phyloP scores from a whole-genome alignment of 2,329 filamentous ascomycete genomes.

The Pyrenophora seminiperda region DNA sequence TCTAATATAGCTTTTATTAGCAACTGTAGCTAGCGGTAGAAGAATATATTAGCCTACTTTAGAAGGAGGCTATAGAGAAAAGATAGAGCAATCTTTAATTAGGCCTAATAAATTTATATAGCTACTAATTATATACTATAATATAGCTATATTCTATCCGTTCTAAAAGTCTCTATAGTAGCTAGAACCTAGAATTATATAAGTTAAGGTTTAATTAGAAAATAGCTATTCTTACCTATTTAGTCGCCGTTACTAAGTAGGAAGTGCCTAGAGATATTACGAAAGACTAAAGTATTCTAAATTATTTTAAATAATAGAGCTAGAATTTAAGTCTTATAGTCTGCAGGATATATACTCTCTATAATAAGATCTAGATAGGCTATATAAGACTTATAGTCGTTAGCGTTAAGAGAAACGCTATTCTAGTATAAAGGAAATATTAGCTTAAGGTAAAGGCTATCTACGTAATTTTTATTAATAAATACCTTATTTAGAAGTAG shows the following conservation, averaged over 20 bases:
- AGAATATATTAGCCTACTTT: constrained; percentile 3
- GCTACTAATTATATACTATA: constrained; percentile 68
- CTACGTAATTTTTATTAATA: constrained; percentile 11
- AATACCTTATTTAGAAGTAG: constrained; percentile 14
- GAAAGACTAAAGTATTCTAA: constrained; percentile 73
- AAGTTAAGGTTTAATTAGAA: constrained; percentile 5
- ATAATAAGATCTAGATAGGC: constrained; percentile 79
- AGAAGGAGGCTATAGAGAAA: constrained; percentile 17
- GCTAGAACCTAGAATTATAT: constrained; percentile 48
- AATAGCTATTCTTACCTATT: constrained; percentile 35
- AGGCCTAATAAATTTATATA: constrained; percentile 67
- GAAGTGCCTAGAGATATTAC: constrained; percentile 68
- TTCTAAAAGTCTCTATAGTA: constrained; percentile 70
- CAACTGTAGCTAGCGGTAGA: constrained; percentile 1
- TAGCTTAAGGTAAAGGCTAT: constrained; percentile 22
- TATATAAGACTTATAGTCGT: constrained; percentile 67
- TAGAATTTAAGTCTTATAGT: constrained; percentile 69
- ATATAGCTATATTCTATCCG: constrained; percentile 67
- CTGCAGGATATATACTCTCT: constrained; percentile 74
- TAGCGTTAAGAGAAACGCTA: constrained; percentile 42
- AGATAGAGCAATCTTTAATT: constrained; percentile 59
- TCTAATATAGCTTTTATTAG: constrained; percentile 8
- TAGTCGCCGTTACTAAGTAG: constrained; percentile 78
- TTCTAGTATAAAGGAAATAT: constrained; percentile 28
- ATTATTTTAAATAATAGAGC: constrained; percentile 87